Percentiles rank a stretch among this genome's conserved stretches.
Conservation (phyloP, 2,329 filamentous ascomycete species). For the Nemania sp. region DNA sequence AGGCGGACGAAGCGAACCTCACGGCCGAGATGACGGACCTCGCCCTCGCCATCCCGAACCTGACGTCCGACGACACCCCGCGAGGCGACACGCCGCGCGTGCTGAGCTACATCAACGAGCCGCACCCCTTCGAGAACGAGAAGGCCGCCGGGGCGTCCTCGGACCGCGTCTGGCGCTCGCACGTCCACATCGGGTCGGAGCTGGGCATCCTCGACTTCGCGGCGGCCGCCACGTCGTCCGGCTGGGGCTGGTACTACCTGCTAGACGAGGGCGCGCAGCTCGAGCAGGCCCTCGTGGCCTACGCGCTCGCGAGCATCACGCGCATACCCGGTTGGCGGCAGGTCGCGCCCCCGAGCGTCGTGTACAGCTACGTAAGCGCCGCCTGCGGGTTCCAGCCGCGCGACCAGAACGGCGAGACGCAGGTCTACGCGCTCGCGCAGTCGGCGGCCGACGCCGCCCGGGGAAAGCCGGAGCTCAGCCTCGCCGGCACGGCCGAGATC, state of each 20-base stretch:
- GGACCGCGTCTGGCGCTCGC: constrained; percentile 66
- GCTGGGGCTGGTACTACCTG: constrained; percentile 98
- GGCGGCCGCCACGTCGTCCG: constrained; percentile 77
- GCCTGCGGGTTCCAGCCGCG: constrained; percentile 95
- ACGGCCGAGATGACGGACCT: constrained; percentile 71
- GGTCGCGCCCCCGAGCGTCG: constrained; percentile 84
- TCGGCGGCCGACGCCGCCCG: constrained; percentile 62
- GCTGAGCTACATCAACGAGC: constrained; percentile 78
- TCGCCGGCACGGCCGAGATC: constrained; percentile 93
- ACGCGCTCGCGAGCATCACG: constrained; percentile 75
- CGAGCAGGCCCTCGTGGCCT: constrained; percentile 92
- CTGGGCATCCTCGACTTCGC: constrained; percentile 92
- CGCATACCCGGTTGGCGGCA: constrained; percentile 68
- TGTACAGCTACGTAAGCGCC: constrained; percentile 87
- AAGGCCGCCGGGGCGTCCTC: constrained; percentile 35
- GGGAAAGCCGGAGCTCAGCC: constrained; percentile 70
- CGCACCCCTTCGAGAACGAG: constrained; percentile 49
- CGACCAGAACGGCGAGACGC: constrained; percentile 87
- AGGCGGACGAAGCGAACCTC: constrained; percentile 64
- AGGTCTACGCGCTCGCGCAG: constrained; percentile 82
- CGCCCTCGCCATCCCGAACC: constrained; percentile 81
- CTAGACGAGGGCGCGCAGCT: constrained; percentile 88
- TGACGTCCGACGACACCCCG: constrained; percentile 79
- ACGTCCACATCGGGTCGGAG: constrained; percentile 83
- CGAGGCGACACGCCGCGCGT: constrained; percentile 67